A percentile compares a stretch with the other conserved stretches of the same genome.
phyloP scores from a whole-genome alignment of 106 monocot genomes.

The Narthecium ossifragum region DNA sequence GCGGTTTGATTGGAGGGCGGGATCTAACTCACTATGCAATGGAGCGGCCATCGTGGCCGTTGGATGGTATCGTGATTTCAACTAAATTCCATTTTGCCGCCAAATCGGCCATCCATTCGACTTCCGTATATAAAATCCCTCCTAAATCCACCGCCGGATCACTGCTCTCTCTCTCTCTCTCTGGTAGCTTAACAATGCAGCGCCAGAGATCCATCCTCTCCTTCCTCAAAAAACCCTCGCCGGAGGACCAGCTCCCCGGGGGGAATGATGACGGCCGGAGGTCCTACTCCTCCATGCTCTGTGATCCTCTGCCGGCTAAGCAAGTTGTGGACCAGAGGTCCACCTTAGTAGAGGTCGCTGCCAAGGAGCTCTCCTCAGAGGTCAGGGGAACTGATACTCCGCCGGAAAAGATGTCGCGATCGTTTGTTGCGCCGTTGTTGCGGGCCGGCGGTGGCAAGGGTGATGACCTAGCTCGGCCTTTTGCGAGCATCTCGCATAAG shows the following conservation, averaged over 20 bases:
- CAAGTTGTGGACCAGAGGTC: not conserved
- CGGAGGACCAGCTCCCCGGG: conserved; percentile 6
- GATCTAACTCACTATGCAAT: no score
- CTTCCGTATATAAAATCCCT: not conserved
- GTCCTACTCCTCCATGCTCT: not conserved
- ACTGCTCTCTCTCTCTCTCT: not conserved
- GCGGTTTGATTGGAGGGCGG: no score
- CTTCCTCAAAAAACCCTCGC: conserved; percentile 57
- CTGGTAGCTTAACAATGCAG: conserved; percentile 25
- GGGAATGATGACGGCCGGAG: conserved; percentile 1
- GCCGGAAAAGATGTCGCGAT: conserved; percentile 38
- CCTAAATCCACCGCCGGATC: not conserved
- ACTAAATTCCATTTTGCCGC: conserved; percentile 5
- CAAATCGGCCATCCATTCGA: not conserved
- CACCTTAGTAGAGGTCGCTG: not conserved
- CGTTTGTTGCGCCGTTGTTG: conserved; percentile 6
- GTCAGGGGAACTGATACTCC: conserved; percentile 62
- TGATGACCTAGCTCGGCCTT: conserved; percentile 3
- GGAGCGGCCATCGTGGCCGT: no score
- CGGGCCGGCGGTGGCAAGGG: not conserved
- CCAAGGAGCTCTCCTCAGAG: conserved; percentile 11
- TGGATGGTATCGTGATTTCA: no score
- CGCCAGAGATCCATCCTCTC: conserved; percentile 75
- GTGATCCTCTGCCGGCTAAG: not conserved
- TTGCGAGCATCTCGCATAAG: conserved; percentile 62